Evolutionary conservation across 805 yeast genomes (phyloP).

Genomic region (Kodamaea fukazawae): DNA sequence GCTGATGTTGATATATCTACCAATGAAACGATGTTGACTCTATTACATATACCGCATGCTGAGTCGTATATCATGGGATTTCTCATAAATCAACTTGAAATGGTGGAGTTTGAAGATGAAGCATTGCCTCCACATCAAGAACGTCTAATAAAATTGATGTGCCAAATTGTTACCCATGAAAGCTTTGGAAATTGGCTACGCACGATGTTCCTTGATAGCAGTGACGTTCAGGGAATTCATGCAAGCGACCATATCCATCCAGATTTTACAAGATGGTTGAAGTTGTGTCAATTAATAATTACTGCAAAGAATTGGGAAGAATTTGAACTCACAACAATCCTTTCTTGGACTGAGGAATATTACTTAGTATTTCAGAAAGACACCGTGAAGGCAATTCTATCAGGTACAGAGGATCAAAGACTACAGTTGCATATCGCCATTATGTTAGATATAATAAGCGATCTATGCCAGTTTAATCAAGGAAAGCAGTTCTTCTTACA

Average conservation of each 20-base stretch:
- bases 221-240: background rate
- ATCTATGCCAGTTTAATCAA: constrained; percentile 39
- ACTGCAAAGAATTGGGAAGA: constrained; percentile 44
- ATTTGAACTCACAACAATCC: constrained; percentile 32
- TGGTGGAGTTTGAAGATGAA: constrained; percentile 5
- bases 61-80: constrained; percentile 6
- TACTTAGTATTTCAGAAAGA: constrained; percentile 18
- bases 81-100: constrained; percentile 6
- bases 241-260: background rate
- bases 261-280: constrained; percentile 15
- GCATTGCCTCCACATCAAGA: background rate
- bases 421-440: constrained; percentile 18
- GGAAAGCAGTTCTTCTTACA: constrained; percentile 41
- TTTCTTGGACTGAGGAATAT: constrained; percentile 41
- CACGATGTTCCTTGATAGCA: background rate
- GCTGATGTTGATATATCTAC: background rate
- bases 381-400: constrained; percentile 4
- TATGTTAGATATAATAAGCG: constrained; percentile 41
- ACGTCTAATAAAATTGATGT: constrained; percentile 5
- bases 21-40: constrained; percentile 2
- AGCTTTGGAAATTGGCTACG: constrained; percentile 13
- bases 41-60: constrained; percentile 4
- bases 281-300: constrained; percentile 32
- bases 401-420: constrained; percentile 3
- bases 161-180: constrained; percentile 12